phyloP scores from a whole-genome alignment of 371 early-diverging fungal species.

The Rhizopus arrhizus region DNA sequence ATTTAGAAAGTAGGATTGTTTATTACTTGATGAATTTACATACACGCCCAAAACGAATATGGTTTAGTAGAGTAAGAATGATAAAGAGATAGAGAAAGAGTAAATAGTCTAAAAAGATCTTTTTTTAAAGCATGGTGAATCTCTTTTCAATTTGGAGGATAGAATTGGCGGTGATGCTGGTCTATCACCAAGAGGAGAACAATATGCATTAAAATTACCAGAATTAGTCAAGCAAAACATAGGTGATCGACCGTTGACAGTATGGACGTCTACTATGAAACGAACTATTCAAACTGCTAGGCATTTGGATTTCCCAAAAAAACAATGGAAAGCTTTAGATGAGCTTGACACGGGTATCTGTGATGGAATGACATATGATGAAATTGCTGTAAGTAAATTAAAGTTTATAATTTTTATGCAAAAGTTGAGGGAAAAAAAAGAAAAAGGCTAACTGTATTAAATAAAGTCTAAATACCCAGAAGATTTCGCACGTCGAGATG shows the following conservation, averaged over 20 bases:
- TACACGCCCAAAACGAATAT: conserved; percentile 89
- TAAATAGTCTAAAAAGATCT: neutral
- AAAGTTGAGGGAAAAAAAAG: neutral
- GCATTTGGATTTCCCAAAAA: conserved; percentile 80
- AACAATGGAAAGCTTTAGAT: conserved; percentile 97
- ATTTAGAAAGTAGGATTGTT: conserved; percentile 91
- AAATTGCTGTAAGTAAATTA: conserved; percentile 73
- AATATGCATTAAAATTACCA: conserved; percentile 86
- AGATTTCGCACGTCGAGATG: conserved; percentile 87
- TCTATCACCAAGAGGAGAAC: conserved; percentile 83
- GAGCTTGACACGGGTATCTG: conserved; percentile 97
- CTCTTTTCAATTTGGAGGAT: conserved; percentile 81
- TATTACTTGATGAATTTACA: conserved; percentile 98
- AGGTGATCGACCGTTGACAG: conserved; percentile 74
- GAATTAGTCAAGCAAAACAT: conserved; percentile 71
- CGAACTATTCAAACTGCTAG: conserved; percentile 90
- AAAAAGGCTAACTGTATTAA: neutral
- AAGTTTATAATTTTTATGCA: neutral
- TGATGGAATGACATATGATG: conserved; percentile 97
- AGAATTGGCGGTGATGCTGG: conserved; percentile 95
- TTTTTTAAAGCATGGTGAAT: conserved; percentile 81
- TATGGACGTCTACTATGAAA: conserved; percentile 95
- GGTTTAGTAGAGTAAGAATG: conserved; percentile 69
- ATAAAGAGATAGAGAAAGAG: neutral
- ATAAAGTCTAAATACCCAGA: conserved; percentile 72